These are phyloP conservation scores for Eustoma russellianum DNA, from an alignment of 257 asterid genomes.

Conservation along the genomic window DNA sequence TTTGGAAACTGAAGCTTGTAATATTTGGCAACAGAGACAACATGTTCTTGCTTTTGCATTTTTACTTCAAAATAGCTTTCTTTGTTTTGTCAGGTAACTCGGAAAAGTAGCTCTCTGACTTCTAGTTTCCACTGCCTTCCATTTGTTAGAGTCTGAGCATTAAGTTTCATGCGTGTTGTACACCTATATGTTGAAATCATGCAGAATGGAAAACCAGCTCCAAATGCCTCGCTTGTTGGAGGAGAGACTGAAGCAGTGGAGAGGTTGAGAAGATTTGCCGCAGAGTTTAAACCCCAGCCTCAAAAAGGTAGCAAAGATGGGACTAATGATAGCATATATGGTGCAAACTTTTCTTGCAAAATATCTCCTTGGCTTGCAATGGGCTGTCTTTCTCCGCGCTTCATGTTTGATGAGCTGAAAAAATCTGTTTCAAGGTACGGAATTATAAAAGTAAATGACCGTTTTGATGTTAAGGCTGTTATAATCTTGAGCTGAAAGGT, in stretches of 20 bases:
- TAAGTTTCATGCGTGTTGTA: too few species aligned
- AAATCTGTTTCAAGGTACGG: conserved; percentile 65
- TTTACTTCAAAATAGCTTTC: too few species aligned
- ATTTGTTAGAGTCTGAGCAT: too few species aligned
- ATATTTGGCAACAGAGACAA: too few species aligned
- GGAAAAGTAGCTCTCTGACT: too few species aligned
- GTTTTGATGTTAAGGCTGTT: not conserved
- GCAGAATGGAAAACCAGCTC: conserved; percentile 62
- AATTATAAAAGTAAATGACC: not conserved
- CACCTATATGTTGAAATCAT: not conserved
- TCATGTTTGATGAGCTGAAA: conserved; percentile 88
- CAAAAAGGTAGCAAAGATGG: conserved; percentile 45
- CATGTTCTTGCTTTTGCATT: too few species aligned
- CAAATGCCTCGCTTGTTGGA: conserved; percentile 69
- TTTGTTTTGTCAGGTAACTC: too few species aligned
- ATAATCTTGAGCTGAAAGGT: not conserved
- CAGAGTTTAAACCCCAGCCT: conserved; percentile 66
- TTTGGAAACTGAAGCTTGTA: too few species aligned
- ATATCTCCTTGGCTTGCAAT: conserved; percentile 97
- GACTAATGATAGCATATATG: conserved; percentile 60
- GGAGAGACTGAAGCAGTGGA: conserved; percentile 94
- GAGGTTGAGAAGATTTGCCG: conserved; percentile 66
- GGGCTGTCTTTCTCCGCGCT: conserved; percentile 99
- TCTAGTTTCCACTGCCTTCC: too few species aligned
- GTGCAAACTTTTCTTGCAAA: conserved; percentile 93